Percentiles rank a stretch among this genome's conserved stretches.
phyloP scores from a whole-genome alignment of 139 green algal genomes.

The Chlorella ohadii region DNA sequence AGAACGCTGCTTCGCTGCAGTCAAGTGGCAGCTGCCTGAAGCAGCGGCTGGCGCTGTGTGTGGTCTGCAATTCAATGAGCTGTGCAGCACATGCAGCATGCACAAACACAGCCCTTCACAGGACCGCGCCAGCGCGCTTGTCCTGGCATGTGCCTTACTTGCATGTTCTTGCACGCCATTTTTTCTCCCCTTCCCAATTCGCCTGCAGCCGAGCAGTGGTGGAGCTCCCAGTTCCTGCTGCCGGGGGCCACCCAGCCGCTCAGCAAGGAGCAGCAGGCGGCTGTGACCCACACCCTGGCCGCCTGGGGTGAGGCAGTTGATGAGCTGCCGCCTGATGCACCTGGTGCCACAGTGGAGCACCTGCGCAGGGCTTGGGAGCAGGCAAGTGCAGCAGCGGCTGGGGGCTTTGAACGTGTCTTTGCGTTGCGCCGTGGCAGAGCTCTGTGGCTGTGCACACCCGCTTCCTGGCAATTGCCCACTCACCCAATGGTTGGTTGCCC shows the following conservation, averaged over 20 bases:
- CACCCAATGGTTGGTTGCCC: no score
- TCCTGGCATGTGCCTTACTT: no score
- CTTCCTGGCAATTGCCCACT: no score
- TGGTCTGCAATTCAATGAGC: not conserved
- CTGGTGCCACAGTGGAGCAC: not conserved
- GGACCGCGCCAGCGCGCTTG: no score
- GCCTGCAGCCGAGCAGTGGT: conserved; percentile 21
- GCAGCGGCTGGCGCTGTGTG: not conserved
- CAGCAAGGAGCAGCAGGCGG: not conserved
- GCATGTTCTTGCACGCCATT: no score
- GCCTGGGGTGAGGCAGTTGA: conserved; percentile 5
- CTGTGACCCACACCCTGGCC: not conserved
- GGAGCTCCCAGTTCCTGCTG: conserved; percentile 28
- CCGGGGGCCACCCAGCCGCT: not conserved
- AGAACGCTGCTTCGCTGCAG: no score
- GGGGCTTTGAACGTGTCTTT: no score
- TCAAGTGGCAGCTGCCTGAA: not conserved
- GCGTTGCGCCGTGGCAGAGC: no score
- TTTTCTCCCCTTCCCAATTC: not conserved
- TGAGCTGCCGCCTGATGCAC: not conserved
- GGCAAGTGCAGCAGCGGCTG: no score
- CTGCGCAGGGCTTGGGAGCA: conserved; percentile 8
- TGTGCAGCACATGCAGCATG: no score
- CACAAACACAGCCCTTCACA: no score
- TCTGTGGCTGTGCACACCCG: no score